Conservation (phyloP, 257 asterid genomes). For the Solanum peruvianum region DNA sequence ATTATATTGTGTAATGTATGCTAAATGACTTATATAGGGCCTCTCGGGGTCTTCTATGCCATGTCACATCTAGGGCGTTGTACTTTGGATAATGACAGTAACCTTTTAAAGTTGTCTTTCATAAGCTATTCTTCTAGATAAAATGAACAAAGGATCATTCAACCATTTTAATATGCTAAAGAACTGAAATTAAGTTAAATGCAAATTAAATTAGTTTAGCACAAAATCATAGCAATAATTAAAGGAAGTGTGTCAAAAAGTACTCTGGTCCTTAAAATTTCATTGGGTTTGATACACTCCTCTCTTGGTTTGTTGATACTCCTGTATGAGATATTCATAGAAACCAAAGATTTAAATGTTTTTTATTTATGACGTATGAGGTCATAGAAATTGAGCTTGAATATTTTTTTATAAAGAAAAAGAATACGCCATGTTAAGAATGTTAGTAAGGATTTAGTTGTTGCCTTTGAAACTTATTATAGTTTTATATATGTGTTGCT, state of each 20-base stretch:
- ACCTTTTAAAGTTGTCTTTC: background rate
- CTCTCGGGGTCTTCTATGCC: background rate
- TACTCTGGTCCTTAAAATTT: background rate
- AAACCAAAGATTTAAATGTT: background rate
- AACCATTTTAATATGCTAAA: background rate
- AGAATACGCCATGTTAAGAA: background rate
- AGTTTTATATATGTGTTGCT: background rate
- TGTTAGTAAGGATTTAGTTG: background rate
- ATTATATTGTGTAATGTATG: background rate
- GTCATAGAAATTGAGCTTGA: background rate
- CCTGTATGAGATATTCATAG: background rate
- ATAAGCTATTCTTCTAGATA: background rate
- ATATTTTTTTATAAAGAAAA: background rate
- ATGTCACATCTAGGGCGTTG: background rate
- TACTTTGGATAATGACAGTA: background rate
- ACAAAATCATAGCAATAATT: background rate
- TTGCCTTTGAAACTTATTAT: background rate
- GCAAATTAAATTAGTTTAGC: background rate
- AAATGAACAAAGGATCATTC: background rate
- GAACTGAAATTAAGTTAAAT: background rate
- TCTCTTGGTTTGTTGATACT: background rate
- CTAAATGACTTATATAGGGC: background rate
- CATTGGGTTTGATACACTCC: background rate
- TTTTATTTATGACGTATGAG: background rate
- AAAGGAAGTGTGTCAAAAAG: background rate